Evolutionary conservation across 1,284 basidiomycete species (phyloP).

Genomic region (Naganishia liquefaciens): DNA sequence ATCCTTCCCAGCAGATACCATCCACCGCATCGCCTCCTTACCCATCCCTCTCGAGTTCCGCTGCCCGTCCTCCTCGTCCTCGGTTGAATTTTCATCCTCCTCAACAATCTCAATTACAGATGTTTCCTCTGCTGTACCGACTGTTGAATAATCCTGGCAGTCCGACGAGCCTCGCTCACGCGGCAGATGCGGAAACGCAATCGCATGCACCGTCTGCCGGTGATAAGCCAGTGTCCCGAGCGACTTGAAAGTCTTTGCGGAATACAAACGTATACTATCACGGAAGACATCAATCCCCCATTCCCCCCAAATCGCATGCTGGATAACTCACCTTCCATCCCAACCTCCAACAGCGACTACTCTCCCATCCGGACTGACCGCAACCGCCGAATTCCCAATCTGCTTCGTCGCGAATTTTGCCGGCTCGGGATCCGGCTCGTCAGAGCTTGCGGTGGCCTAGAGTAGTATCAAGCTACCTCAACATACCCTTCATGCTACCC

Average conservation of each 20-base stretch:
- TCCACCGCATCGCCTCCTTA: conserved; percentile 59
- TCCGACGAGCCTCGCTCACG: neutral
- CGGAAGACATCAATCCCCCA: neutral
- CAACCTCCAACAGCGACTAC: conserved; percentile 82
- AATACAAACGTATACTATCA: conserved; percentile 71
- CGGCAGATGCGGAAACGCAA: conserved; percentile 64
- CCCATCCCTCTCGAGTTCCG: no score
- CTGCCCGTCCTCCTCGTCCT: conserved; percentile 43
- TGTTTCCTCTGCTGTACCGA: conserved; percentile 47
- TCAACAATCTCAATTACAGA: conserved; percentile 27
- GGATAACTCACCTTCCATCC: conserved; percentile 72
- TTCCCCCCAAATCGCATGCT: neutral
- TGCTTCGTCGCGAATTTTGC: conserved; percentile 62
- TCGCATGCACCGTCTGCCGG: conserved; percentile 67
- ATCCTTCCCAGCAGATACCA: conserved; percentile 72
- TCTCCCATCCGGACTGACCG: conserved; percentile 70
- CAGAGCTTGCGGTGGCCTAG: no score
- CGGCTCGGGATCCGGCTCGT: conserved; percentile 28
- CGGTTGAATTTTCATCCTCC: neutral
- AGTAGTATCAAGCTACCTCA: no score
- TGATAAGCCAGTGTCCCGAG: conserved; percentile 78
- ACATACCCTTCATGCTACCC: neutral
- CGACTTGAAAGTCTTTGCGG: conserved; percentile 70
- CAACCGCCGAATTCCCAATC: conserved; percentile 71
- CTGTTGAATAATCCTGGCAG: neutral